A percentile compares a stretch with the other conserved stretches of the same genome.
These are phyloP conservation scores for Lipomyces kockii DNA, from an alignment of 805 yeast genomes.

Conservation along the genomic window DNA sequence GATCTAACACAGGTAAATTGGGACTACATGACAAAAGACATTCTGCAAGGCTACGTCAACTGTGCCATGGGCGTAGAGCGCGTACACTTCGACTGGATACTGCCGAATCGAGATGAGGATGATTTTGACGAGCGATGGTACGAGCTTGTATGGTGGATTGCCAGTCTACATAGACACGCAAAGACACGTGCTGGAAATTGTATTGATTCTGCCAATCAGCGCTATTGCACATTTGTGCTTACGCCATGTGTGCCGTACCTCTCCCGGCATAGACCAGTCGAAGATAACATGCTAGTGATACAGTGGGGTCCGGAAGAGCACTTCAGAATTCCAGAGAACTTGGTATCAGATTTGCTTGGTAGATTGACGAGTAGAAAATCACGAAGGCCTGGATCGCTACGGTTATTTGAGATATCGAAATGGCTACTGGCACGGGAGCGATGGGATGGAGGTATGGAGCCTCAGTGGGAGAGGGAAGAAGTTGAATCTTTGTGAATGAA, in stretches of 20 bases:
- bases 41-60: constrained; percentile 11
- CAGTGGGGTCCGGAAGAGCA: constrained; percentile 29
- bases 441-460: constrained; percentile 23
- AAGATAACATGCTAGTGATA: constrained; percentile 16
- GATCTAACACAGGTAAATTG: constrained; percentile 14
- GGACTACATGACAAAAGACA: not conserved
- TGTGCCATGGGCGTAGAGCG: constrained; percentile 8
- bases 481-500: not conserved
- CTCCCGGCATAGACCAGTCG: constrained; percentile 14
- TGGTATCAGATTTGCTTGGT: constrained; percentile 9
- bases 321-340: constrained; percentile 14
- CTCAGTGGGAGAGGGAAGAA: constrained; percentile 16
- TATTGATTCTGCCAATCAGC: not conserved
- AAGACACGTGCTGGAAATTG: not conserved
- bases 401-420: constrained; percentile 12
- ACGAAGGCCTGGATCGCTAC: constrained; percentile 15
- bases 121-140: constrained; percentile 24
- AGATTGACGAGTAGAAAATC: constrained; percentile 1
- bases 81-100: constrained; percentile 15
- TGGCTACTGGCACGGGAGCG: constrained; percentile 16
- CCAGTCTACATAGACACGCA: constrained; percentile 3
- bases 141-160: constrained; percentile 20
- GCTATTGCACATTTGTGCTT: constrained; percentile 14
- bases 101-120: constrained; percentile 7
- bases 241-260: constrained; percentile 22